These are phyloP conservation scores for Grosmannia huntii DNA, from an alignment of 2,329 filamentous ascomycete genomes.

Conservation along the genomic window DNA sequence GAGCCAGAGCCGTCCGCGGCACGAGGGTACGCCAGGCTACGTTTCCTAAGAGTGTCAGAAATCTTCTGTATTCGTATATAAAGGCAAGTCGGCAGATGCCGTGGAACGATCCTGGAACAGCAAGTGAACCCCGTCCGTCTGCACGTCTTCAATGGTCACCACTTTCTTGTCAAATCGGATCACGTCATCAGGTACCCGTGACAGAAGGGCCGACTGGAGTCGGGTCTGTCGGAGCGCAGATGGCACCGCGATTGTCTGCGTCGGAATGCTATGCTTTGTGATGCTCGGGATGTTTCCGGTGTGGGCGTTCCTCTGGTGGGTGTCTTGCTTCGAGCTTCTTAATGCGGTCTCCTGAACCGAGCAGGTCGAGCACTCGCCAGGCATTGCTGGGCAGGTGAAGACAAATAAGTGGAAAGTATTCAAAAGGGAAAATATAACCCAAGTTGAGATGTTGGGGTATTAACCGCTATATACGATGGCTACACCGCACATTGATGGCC, in stretches of 20 bases:
- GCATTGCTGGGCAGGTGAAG: not conserved
- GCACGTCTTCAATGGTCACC: not conserved
- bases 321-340: not conserved
- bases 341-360: not conserved
- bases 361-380: constrained; percentile 1
- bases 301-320: constrained; percentile 1
- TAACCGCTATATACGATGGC: not conserved
- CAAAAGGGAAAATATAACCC: not conserved
- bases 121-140: not conserved
- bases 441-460: no score
- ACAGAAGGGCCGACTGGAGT: not conserved
- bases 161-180: not conserved
- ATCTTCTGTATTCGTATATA: no score
- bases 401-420: not conserved
- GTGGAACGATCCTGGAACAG: not conserved
- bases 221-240: not conserved
- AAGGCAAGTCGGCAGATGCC: not conserved
- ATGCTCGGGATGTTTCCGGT: not conserved
- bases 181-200: not conserved
- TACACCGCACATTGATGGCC: not conserved
- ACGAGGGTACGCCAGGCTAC: not conserved
- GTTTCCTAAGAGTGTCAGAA: not conserved
- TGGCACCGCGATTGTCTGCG: not conserved
- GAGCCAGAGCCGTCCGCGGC: not conserved
- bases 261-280: not conserved